phyloP scores from a whole-genome alignment of 306 rosid species.

The Abrus pulchellus region DNA sequence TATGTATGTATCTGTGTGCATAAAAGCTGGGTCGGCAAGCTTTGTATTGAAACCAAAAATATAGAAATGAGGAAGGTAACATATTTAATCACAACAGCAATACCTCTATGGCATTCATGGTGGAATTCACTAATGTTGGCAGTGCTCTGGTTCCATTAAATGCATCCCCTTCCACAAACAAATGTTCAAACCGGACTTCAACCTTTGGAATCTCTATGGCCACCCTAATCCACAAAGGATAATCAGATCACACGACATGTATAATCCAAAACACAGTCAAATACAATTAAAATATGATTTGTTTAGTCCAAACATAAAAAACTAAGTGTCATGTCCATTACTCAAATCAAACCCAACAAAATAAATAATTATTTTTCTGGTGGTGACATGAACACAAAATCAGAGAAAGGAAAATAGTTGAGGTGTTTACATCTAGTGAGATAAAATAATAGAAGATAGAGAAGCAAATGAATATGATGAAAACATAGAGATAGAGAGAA shows the following conservation, averaged over 20 bases:
- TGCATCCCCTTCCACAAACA: constrained; percentile 78
- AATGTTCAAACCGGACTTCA: constrained; percentile 78
- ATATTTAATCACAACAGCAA: neutral
- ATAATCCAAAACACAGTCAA: neutral
- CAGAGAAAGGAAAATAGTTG: too few relatives aligned
- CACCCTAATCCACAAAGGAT: constrained; percentile 57
- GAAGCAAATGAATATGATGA: too few relatives aligned
- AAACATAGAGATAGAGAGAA: too few relatives aligned
- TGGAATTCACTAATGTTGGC: constrained; percentile 77
- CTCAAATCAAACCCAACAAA: neutral
- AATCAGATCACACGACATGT: neutral
- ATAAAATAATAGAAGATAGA: too few relatives aligned
- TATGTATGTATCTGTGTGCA: too few relatives aligned
- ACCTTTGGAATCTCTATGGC: constrained; percentile 79
- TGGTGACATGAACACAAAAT: too few relatives aligned
- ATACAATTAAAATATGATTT: neutral
- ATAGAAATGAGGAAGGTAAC: neutral
- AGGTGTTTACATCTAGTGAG: too few relatives aligned
- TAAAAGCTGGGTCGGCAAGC: neutral
- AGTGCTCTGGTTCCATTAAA: constrained; percentile 86
- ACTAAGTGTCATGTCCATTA: neutral
- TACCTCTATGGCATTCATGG: constrained; percentile 77
- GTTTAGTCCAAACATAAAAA: neutral
- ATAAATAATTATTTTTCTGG: too few relatives aligned
- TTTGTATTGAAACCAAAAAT: neutral